phyloP scores from a whole-genome alignment of 208 protist genomes.

The Crithidia fasciculata region DNA sequence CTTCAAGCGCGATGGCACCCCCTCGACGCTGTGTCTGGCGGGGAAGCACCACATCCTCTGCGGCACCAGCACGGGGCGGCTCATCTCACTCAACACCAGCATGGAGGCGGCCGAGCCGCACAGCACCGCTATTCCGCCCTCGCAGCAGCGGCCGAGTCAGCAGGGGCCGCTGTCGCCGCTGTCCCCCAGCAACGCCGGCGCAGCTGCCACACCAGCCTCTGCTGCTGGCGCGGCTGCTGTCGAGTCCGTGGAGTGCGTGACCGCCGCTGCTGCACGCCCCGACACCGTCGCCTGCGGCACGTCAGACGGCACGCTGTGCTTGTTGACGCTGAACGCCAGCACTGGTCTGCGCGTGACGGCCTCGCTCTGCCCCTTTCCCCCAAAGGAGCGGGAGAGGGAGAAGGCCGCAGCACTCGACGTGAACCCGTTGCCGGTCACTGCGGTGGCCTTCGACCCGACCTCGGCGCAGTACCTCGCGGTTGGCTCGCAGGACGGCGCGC shows the following conservation, averaged over 20 bases:
- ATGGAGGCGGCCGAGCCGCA: slow-evolving; percentile 54
- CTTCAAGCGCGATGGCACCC: slow-evolving; percentile 71
- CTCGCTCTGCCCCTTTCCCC: slow-evolving; percentile 64
- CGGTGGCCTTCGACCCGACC: slow-evolving; percentile 73
- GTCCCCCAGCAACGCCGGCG: slow-evolving; percentile 4
- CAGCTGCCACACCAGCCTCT: not conserved
- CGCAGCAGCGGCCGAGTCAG: slow-evolving; percentile 24
- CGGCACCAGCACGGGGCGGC: slow-evolving; percentile 70
- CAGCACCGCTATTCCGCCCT: slow-evolving; percentile 40
- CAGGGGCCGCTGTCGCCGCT: slow-evolving; percentile 24
- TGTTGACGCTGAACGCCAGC: slow-evolving; percentile 70
- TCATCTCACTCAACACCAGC: slow-evolving; percentile 83
- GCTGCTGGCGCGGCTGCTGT: slow-evolving; percentile 18
- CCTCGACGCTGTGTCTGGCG: slow-evolving; percentile 73
- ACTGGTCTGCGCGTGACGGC: slow-evolving; percentile 61
- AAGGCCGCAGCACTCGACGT: slow-evolving; percentile 18
- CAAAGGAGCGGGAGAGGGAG: slow-evolving; percentile 39
- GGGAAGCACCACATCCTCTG: slow-evolving; percentile 83
- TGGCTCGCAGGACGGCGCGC: slow-evolving; percentile 70
- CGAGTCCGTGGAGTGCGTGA: slow-evolving; percentile 68
- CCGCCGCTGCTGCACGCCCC: slow-evolving; percentile 58
- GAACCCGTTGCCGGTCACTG: slow-evolving; percentile 52
- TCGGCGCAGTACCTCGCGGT: slow-evolving; percentile 72
- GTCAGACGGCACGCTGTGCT: slow-evolving; percentile 62
- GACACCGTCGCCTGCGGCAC: slow-evolving; percentile 83